These are phyloP conservation scores for Cryptomeria japonica DNA, from an alignment of 75 land plant species.

Conservation along the genomic window DNA sequence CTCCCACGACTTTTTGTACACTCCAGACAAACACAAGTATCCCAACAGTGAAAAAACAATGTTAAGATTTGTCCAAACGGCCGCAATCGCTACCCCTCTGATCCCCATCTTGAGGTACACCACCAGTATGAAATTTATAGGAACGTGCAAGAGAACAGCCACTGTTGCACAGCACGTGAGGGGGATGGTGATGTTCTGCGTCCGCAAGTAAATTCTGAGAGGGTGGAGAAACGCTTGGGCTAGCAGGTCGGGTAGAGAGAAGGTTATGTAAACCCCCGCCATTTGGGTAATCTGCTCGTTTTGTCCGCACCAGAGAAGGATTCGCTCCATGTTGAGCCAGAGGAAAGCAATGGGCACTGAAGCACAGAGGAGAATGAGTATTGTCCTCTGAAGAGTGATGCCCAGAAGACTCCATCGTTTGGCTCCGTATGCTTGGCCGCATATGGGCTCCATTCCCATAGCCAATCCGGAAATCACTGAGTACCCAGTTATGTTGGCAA, in stretches of 20 bases:
- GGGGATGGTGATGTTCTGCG: slow-evolving; percentile 56
- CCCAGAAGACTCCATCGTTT: slow-evolving; percentile 31
- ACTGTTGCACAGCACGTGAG: slow-evolving; percentile 44
- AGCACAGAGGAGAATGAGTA: slow-evolving; percentile 40
- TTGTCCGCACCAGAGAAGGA: slow-evolving; percentile 46
- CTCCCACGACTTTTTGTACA: slow-evolving; percentile 42
- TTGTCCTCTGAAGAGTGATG: slow-evolving; percentile 37
- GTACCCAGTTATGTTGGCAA: slow-evolving; percentile 57
- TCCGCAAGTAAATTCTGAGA: slow-evolving; percentile 35
- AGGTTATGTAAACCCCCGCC: slow-evolving; percentile 26
- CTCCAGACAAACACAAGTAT: slow-evolving; percentile 31
- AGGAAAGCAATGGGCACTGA: slow-evolving; percentile 43
- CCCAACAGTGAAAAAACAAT: slow-evolving; percentile 27
- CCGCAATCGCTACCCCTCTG: slow-evolving; percentile 59
- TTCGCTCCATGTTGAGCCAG: slow-evolving; percentile 45
- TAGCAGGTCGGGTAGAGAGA: slow-evolving; percentile 44
- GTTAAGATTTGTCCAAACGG: slow-evolving; percentile 42
- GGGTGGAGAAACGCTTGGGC: slow-evolving; percentile 46
- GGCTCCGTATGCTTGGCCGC: slow-evolving; percentile 51
- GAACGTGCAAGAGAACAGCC: slow-evolving; percentile 50
- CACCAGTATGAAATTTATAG: slow-evolving; percentile 47
- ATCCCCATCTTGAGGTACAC: slow-evolving; percentile 35
- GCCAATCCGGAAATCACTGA: slow-evolving; percentile 50
- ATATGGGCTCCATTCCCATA: slow-evolving; percentile 62
- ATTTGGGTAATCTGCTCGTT: slow-evolving; percentile 20